A percentile compares a stretch with the other conserved stretches of the same genome.
Conservation (phyloP, 2,329 filamentous ascomycete species). For the Escovopsis sp. region DNA sequence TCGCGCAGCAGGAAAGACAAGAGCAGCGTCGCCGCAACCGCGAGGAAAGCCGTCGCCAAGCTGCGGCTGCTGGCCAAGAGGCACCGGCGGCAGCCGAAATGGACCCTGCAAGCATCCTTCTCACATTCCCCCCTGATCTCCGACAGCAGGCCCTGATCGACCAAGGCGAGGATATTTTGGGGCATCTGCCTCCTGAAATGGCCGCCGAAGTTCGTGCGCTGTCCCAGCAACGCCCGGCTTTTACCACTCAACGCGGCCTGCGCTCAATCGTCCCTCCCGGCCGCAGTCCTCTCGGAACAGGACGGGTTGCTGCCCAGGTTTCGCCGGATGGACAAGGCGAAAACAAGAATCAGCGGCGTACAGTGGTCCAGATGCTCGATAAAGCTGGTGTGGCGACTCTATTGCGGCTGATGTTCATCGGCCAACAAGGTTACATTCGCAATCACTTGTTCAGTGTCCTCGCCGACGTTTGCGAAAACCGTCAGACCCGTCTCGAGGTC, state of each 20-base stretch:
- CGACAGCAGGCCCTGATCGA: constrained; percentile 81
- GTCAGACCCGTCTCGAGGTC: constrained; percentile 89
- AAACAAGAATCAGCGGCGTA: constrained; percentile 58
- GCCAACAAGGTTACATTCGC: constrained; percentile 75
- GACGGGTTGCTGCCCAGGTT: constrained; percentile 9
- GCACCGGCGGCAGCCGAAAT: constrained; percentile 50
- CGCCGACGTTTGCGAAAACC: constrained; percentile 84
- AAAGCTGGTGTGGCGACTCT: constrained; percentile 93
- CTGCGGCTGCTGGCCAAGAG: constrained; percentile 38
- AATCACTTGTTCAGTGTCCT: constrained; percentile 76
- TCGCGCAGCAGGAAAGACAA: constrained; percentile 77
- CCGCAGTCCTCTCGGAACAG: constrained; percentile 15
- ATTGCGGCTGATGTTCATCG: constrained; percentile 95
- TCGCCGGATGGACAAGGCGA: constrained; percentile 28
- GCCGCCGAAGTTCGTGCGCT: constrained; percentile 73
- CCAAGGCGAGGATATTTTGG: constrained; percentile 76
- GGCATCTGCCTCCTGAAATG: constrained; percentile 70
- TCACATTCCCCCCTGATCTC: constrained; percentile 72
- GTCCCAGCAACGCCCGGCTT: constrained; percentile 24
- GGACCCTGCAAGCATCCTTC: constrained; percentile 83
- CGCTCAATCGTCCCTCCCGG: constrained; percentile 17
- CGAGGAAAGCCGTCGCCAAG: constrained; percentile 61
- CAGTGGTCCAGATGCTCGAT: constrained; percentile 91
- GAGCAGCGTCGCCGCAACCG: constrained; percentile 81
- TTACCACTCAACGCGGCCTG: constrained; percentile 14